A percentile compares a stretch with the other conserved stretches of the same genome.
These are phyloP conservation scores for Phytomonas francai DNA, from an alignment of 208 protist genomes.

Conservation along the genomic window DNA sequence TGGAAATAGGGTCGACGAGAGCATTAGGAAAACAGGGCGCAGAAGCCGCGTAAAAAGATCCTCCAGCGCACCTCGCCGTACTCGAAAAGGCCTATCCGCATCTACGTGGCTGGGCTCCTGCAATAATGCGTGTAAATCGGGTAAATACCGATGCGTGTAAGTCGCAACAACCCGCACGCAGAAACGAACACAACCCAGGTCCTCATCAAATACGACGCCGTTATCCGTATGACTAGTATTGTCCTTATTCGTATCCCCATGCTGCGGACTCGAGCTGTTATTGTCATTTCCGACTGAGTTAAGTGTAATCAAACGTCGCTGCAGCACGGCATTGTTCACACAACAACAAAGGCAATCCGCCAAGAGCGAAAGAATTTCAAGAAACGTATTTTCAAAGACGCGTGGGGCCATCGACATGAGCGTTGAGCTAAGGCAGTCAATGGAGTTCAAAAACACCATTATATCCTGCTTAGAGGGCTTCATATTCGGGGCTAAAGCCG, in stretches of 20 bases:
- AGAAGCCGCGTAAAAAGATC: conserved; percentile 19
- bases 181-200: conserved; percentile 80
- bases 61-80: not conserved
- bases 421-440: conserved; percentile 64
- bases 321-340: conserved; percentile 43
- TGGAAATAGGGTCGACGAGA: conserved; percentile 53
- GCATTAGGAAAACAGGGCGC: conserved; percentile 50
- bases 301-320: conserved; percentile 2
- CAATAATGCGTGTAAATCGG: conserved; percentile 17
- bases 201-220: conserved; percentile 51
- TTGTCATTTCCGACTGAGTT: not conserved
- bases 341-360: conserved; percentile 61
- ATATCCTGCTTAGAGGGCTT: conserved; percentile 26
- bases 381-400: conserved; percentile 65
- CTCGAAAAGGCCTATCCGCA: not conserved
- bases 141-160: conserved; percentile 76
- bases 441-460: conserved; percentile 62
- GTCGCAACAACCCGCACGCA: conserved; percentile 74
- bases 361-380: conserved; percentile 63
- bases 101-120: not conserved
- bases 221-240: conserved; percentile 6
- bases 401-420: conserved; percentile 60
- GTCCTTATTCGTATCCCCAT: not conserved
- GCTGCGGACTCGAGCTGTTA: not conserved
- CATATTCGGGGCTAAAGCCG: not conserved